Evolutionary conservation across 2,329 filamentous ascomycete genomes (phyloP), one percentile per base, ranked within the genome.

Genomic region (Talaromyces sp.): DNA sequence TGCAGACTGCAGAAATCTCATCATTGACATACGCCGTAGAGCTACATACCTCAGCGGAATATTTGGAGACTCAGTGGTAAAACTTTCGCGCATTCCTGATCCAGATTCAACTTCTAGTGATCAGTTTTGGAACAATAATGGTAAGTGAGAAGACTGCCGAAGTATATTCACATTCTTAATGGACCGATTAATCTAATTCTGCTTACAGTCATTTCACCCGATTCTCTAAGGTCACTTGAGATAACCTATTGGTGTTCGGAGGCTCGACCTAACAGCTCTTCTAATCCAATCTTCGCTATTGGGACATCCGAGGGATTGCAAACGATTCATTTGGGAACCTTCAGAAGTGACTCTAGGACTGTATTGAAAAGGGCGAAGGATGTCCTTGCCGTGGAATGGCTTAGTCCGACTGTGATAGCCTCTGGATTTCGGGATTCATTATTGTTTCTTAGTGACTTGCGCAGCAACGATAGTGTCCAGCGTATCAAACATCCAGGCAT

Each of bases 361-460:
- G 40, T 43, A 17, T 25, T 62, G 22, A 15, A 19, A n/a, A 27
- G 36, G 22, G 27, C 43, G 17, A 40, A 58, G 36, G 10, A 71
- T 70, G 19, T 79, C 22, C 72, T 68, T 29, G 70, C 74, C 11
- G 74, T 80, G 3, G 78, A 80, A 65, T 80, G 78, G 78, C 67
- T 80, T 6, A 74, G 72, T 1, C 60, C 69, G 3, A 70, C 73
- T 49, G 72, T 80, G 1, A 77, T 80, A 19, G 76, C 74, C 8
- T 72, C 73, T 0, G 78, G 78, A 1, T 67, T 76, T 6, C 71
- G 72, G 40, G 72, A 78, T 67, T 78, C 76, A 0, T 67, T 69
- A 0, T 69, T 80, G 13, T 72, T 74, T 54, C 68, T 80, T 13
- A 72, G 76, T 65, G 78, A 80, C 58, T 61, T 75, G 15, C 75